Evolutionary conservation across 495 filamentous ascomycete species (phyloP).

Genomic region (Penicillium steckii): DNA sequence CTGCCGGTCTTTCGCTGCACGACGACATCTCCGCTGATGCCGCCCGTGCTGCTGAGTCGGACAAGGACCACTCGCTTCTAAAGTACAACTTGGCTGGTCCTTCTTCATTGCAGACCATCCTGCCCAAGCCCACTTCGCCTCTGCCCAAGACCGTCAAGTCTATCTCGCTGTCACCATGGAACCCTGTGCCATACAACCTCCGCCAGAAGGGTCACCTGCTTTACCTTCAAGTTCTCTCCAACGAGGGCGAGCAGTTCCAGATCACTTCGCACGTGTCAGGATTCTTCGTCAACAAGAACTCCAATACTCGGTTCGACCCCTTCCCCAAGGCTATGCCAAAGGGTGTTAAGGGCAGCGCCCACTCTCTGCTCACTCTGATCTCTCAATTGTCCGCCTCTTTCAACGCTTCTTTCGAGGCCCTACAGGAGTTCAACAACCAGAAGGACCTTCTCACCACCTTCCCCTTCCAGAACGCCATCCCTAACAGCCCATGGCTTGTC

Average conservation of each 20-base stretch:
- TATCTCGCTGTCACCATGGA: slow-evolving; percentile 89
- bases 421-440: slow-evolving; percentile 77
- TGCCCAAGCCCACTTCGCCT: slow-evolving; percentile 61
- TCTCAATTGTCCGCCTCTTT: slow-evolving; percentile 80
- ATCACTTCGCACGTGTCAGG: slow-evolving; percentile 91
- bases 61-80: slow-evolving; percentile 56
- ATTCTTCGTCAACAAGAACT: slow-evolving; percentile 94
- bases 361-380: slow-evolving; percentile 84
- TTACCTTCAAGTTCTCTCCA: slow-evolving; percentile 83
- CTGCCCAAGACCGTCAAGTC: slow-evolving; percentile 86
- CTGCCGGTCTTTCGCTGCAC: slow-evolving; percentile 83
- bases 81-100: slow-evolving; percentile 74
- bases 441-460: slow-evolving; percentile 91
- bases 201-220: slow-evolving; percentile 90
- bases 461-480: slow-evolving; percentile 89
- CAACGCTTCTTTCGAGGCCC: slow-evolving; percentile 61
- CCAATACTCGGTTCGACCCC: slow-evolving; percentile 90
- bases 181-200: slow-evolving; percentile 88
- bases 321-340: slow-evolving; percentile 70
- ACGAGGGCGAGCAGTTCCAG: slow-evolving; percentile 89
- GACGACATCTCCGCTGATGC: slow-evolving; percentile 63
- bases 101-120: slow-evolving; percentile 64
- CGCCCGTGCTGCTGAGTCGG: slow-evolving; percentile 35
- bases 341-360: slow-evolving; percentile 56
- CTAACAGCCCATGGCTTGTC: slow-evolving; percentile 90